Conservation (phyloP, 805 yeast species). For the Candida sithepensis region DNA sequence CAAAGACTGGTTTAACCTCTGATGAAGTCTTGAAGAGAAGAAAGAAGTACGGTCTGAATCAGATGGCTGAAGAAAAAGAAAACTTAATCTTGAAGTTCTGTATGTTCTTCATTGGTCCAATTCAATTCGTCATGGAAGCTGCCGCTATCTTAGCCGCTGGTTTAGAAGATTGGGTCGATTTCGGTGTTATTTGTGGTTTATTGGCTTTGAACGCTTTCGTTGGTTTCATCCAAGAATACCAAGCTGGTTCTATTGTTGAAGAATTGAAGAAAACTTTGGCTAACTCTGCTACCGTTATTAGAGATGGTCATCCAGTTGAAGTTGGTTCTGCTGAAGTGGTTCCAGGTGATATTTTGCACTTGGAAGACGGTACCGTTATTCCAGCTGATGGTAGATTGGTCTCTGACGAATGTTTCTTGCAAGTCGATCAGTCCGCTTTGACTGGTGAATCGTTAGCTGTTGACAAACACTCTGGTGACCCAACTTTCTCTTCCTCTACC, state of each 20-base stretch:
- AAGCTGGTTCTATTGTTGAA: slow-evolving; percentile 97
- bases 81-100: slow-evolving; percentile 74
- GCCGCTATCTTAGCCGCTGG: slow-evolving; percentile 95
- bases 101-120: slow-evolving; percentile 91
- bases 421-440: slow-evolving; percentile 94
- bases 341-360: slow-evolving; percentile 90
- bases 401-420: slow-evolving; percentile 80
- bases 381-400: slow-evolving; percentile 92
- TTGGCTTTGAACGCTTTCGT: slow-evolving; percentile 83
- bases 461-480: slow-evolving; percentile 86
- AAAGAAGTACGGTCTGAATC: slow-evolving; percentile 87
- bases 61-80: slow-evolving; percentile 87
- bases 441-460: slow-evolving; percentile 98
- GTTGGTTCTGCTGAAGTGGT: slow-evolving; percentile 81
- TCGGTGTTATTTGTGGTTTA: slow-evolving; percentile 93
- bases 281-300: slow-evolving; percentile 78
- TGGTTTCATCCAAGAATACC: slow-evolving; percentile 96
- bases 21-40: slow-evolving; percentile 81
- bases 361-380: slow-evolving; percentile 90
- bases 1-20: slow-evolving; percentile 66
- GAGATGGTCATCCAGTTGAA: slow-evolving; percentile 77
- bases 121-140: slow-evolving; percentile 96
- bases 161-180: slow-evolving; percentile 97
- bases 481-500: slow-evolving; percentile 86
- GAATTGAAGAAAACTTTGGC: slow-evolving; percentile 95